Conservation (phyloP, 768 basidiomycete genomes). For the Boletus speciosus region DNA sequence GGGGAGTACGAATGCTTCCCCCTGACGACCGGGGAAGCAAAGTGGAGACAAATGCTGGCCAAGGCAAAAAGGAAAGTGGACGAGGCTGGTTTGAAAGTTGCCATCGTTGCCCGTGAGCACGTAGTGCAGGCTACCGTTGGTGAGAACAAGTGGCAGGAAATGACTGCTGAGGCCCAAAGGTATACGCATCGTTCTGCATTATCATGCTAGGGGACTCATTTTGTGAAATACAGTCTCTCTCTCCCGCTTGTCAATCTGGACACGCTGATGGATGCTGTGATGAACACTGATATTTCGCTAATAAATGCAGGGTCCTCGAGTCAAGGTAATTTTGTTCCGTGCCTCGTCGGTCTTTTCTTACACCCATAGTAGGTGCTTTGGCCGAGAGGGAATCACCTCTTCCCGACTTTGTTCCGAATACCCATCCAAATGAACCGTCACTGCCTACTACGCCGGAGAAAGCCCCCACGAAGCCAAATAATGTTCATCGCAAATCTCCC, state of each 20-base stretch:
- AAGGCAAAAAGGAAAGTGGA: conserved; percentile 49
- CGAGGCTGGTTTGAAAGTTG: conserved; percentile 42
- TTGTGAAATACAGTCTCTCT: conserved; percentile 29
- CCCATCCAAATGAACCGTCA: conserved; percentile 50
- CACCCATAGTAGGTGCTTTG: neutral
- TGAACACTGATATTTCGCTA: conserved; percentile 34
- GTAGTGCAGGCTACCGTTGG: conserved; percentile 52
- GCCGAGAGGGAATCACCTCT: conserved; percentile 34
- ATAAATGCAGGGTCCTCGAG: conserved; percentile 23
- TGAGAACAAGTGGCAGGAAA: conserved; percentile 48
- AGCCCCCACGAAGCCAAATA: conserved; percentile 16
- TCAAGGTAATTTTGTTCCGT: conserved; percentile 15
- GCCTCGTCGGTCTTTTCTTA: neutral
- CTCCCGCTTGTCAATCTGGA: conserved; percentile 44
- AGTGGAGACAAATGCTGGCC: conserved; percentile 50
- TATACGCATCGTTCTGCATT: conserved; percentile 25
- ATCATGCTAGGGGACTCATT: conserved; percentile 5
- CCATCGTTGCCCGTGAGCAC: conserved; percentile 50
- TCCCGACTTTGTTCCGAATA: conserved; percentile 51
- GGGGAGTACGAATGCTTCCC: conserved; percentile 64
- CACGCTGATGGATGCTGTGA: conserved; percentile 50
- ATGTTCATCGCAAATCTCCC: conserved; percentile 2
- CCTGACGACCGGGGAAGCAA: conserved; percentile 44
- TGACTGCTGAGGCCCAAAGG: conserved; percentile 51
- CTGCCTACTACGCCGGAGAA: conserved; percentile 21